Base-by-base conservation (phyloP, 257 asterid genomes). In the Nicotiana noctiflora region DNA sequence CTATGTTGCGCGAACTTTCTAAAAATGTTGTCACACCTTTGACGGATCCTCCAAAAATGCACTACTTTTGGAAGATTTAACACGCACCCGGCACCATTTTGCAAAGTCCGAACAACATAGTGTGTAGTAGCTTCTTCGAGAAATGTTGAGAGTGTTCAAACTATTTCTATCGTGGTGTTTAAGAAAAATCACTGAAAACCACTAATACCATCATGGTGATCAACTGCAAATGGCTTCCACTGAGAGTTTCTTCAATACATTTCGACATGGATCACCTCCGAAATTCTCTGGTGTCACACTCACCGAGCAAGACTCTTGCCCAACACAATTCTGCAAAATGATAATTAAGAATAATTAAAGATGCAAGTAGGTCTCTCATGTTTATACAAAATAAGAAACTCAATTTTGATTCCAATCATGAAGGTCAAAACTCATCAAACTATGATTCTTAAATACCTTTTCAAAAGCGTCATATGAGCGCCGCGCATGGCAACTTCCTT, bases 231-330 rank as follows among this genome's bases (percentile, higher is more conserved):
- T 79, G 80, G 89, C 96, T 86, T 94, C 98, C 1, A 94, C 98
- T 0, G 97, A 90, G 46, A 94, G 91, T 82, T 94, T 94, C 94
- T 94, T 94, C 94, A 94, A 92, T 44, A 92, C 87, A 34, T 82
- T 88, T 11, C 93, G 91, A 67, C 98, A 94, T 23, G 98, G 98
- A 82, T 94, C 98, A 44, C 98, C 98, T 18, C 98, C 98, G 19
- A 92, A 94, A 77, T 92, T 93, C 88, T 88, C 98, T 1, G 96
- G 96, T n/a, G 97, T 92, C 46, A 94, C 85, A 2, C 93, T 93
- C 53, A 94, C 98, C 0, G 92, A 80, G 81, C 98, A 94, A 79
- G 95, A 83, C 81, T 89, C 91, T 81, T 87, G 88, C 27, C 96
- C 98, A 3, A 94, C 86, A 82, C 98, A 94, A 51, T 90, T 86